These are phyloP conservation scores for Fagus crenata DNA, from an alignment of 306 rosid genomes.

Conservation along the genomic window DNA sequence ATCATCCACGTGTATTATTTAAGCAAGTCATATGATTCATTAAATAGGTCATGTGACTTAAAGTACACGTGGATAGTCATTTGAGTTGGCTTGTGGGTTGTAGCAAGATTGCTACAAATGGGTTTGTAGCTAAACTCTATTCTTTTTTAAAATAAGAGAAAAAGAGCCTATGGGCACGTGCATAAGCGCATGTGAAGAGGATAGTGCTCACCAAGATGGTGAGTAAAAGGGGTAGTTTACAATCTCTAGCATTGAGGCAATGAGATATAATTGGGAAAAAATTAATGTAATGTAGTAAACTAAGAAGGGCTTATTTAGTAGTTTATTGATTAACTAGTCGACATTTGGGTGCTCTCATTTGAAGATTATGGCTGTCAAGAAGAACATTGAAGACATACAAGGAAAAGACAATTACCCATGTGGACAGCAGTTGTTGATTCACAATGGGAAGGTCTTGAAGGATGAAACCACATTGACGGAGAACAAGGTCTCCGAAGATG, in stretches of 20 bases:
- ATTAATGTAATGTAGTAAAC: not conserved
- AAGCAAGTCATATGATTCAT: too few species aligned
- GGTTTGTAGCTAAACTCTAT: too few species aligned
- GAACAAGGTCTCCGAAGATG: conserved; percentile 78
- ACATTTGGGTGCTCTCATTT: not conserved
- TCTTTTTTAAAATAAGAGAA: too few species aligned
- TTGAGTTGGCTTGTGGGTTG: too few species aligned
- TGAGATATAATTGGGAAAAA: not conserved
- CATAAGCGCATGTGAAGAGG: too few species aligned
- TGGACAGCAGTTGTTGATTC: conserved; percentile 86
- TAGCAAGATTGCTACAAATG: too few species aligned
- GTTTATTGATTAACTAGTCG: not conserved
- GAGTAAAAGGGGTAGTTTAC: not conserved
- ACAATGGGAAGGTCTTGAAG: conserved; percentile 89
- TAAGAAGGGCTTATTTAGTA: not conserved
- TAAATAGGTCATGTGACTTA: too few species aligned
- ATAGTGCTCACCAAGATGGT: not conserved
- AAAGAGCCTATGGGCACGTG: too few species aligned
- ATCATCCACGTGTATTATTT: too few species aligned
- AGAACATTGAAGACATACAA: conserved; percentile 86
- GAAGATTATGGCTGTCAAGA: conserved; percentile 91
- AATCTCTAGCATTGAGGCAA: not conserved
- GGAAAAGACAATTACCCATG: conserved; percentile 93
- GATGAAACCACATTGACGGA: conserved; percentile 80
- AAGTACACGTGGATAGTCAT: too few species aligned